phyloP scores from a whole-genome alignment of 257 asterid species.

The Haberlea rhodopensis region DNA sequence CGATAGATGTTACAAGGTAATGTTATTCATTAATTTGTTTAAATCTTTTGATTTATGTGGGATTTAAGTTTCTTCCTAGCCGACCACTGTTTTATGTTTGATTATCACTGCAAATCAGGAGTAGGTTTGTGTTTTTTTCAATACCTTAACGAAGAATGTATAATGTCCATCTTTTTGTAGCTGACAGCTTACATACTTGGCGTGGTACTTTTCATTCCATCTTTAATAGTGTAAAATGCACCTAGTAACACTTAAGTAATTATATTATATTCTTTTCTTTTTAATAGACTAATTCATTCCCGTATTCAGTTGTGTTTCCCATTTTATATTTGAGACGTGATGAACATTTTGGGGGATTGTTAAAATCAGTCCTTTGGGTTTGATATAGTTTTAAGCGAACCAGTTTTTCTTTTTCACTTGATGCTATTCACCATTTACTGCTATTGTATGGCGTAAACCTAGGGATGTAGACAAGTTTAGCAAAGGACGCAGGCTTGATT shows the following conservation, averaged over 20 bases:
- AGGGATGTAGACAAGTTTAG: too few species aligned
- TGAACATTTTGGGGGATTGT: too few species aligned
- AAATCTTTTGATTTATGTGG: slow-evolving; percentile 12
- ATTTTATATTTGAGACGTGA: too few species aligned
- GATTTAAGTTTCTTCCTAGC: slow-evolving; percentile 7
- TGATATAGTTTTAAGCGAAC: too few species aligned
- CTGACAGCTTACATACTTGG: not conserved
- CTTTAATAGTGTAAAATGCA: not conserved
- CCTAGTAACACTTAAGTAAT: not conserved
- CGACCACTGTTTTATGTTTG: not conserved
- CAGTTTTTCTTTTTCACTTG: too few species aligned
- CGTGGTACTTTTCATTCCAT: not conserved
- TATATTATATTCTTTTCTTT: too few species aligned
- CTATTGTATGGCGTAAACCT: too few species aligned
- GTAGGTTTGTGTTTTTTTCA: slow-evolving; percentile 1
- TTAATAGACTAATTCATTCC: too few species aligned
- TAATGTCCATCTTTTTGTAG: not conserved
- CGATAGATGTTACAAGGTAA: slow-evolving; percentile 24
- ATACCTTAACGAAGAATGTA: not conserved
- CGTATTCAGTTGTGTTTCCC: too few species aligned
- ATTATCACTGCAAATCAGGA: not conserved
- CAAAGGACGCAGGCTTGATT: too few species aligned
- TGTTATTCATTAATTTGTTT: not conserved
- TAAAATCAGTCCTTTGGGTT: too few species aligned
- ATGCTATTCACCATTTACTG: too few species aligned